A percentile compares a stretch with the other conserved stretches of the same genome.
phyloP scores from a whole-genome alignment of 257 asterid genomes.

The Solanum dulcamara region DNA sequence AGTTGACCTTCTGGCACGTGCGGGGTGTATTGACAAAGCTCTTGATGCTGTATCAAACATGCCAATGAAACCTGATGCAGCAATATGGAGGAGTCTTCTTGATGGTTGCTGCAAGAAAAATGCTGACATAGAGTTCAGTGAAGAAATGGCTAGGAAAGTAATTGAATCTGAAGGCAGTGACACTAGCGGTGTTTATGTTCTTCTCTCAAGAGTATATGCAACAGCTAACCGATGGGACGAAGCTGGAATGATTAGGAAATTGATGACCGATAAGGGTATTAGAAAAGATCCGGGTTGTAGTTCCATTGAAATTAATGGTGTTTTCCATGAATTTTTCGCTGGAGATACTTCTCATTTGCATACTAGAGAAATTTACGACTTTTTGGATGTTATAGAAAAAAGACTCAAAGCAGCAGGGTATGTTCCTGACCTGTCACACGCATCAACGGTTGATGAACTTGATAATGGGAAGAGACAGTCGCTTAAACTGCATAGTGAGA shows the following conservation, averaged over 20 bases:
- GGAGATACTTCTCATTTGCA: slow-evolving; percentile 65
- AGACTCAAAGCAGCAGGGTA: slow-evolving; percentile 36
- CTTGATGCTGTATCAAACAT: slow-evolving; percentile 45
- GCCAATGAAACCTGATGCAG: slow-evolving; percentile 70
- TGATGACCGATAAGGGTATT: slow-evolving; percentile 57
- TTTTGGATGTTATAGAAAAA: slow-evolving; percentile 38
- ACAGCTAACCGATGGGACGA: slow-evolving; percentile 63
- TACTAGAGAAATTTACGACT: slow-evolving; percentile 29
- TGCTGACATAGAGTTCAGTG: slow-evolving; percentile 34
- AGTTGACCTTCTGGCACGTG: slow-evolving; percentile 57
- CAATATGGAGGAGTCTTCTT: slow-evolving; percentile 72
- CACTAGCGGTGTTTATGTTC: slow-evolving; percentile 55
- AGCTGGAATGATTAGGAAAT: slow-evolving; percentile 57
- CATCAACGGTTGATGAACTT: slow-evolving; percentile 40
- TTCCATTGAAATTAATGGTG: slow-evolving; percentile 48
- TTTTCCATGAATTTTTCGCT: slow-evolving; percentile 56
- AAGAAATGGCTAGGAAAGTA: slow-evolving; percentile 44
- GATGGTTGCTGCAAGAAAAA: slow-evolving; percentile 50
- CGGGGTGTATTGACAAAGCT: slow-evolving; percentile 48
- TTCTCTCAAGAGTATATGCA: slow-evolving; percentile 58
- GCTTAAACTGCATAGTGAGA: slow-evolving; percentile 60
- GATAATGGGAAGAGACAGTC: slow-evolving; percentile 34
- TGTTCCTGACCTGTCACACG: slow-evolving; percentile 36
- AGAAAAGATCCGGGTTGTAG: slow-evolving; percentile 72
- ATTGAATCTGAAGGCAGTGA: slow-evolving; percentile 22